Evolutionary conservation across 805 yeast genomes (phyloP).

Genomic region (Debaryomyces prosopidis): DNA sequence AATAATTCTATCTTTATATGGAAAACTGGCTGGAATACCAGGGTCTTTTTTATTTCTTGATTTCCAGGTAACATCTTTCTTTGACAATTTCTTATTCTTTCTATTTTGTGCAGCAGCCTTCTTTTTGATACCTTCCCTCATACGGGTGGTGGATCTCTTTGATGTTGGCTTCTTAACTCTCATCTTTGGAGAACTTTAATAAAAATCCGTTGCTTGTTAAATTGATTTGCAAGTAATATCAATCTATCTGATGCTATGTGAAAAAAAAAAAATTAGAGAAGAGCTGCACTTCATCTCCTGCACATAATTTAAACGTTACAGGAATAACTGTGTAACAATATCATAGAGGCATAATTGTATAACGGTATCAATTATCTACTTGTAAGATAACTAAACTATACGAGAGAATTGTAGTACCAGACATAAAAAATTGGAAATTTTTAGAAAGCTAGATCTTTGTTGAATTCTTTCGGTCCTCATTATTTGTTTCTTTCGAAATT

Average conservation of each 20-base stretch:
- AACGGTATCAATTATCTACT: too few species aligned
- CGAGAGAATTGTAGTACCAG: too few species aligned
- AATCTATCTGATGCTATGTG: not conserved
- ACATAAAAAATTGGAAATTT: too few species aligned
- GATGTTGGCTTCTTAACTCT: conserved; percentile 68
- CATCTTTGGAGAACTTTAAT: conserved; percentile 22
- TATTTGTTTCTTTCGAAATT: not conserved
- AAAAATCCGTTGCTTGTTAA: conserved; percentile 2
- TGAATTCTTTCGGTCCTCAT: too few species aligned
- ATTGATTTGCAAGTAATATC: not conserved
- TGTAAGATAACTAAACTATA: too few species aligned
- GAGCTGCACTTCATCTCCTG: conserved; percentile 1
- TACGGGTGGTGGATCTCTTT: conserved; percentile 86
- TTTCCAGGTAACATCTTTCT: conserved; percentile 93
- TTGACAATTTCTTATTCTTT: conserved; percentile 77
- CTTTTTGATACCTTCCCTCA: conserved; percentile 95
- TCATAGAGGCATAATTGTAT: too few species aligned
- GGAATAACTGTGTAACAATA: too few species aligned
- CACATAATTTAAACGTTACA: not conserved
- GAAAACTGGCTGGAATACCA: conserved; percentile 93
- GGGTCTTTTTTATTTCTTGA: conserved; percentile 82
- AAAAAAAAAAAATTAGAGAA: conserved; percentile 7
- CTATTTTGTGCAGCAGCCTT: conserved; percentile 90
- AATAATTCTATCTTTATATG: conserved; percentile 84
- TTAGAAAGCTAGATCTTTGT: too few species aligned